Conservation (phyloP, 306 rosid species). For the Rosa multiflora region DNA sequence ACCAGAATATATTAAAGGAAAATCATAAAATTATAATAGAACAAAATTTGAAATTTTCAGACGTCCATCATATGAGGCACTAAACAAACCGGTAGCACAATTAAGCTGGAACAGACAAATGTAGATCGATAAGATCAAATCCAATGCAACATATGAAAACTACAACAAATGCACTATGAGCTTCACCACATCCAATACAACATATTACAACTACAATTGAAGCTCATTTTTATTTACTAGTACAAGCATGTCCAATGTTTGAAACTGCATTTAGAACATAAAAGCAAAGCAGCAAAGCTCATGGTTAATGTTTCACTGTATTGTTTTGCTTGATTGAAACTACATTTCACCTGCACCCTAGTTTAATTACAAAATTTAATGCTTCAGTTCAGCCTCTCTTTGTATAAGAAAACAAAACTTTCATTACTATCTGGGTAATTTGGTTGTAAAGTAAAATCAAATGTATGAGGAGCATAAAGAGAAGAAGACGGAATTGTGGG, state of each 20-base stretch:
- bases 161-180: neutral
- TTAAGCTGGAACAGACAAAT: neutral
- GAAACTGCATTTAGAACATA: neutral
- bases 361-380: neutral
- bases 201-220: neutral
- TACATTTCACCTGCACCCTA: neutral
- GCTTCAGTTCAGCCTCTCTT: neutral
- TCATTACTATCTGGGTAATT: neutral
- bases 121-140: neutral
- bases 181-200: neutral
- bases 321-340: neutral
- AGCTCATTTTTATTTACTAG: neutral
- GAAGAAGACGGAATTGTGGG: neutral
- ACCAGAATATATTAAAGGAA: slow-evolving; percentile 9
- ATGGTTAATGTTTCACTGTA: neutral
- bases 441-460: neutral
- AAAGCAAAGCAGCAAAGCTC: neutral
- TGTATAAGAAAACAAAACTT: neutral
- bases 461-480: neutral
- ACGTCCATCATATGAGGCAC: neutral
- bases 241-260: neutral
- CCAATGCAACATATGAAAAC: neutral
- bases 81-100: neutral
- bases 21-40: slow-evolving; percentile 9
- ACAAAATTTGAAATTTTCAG: neutral